phyloP scores from a whole-genome alignment of 129 eudicot species.

The Ambrosia trifida region DNA sequence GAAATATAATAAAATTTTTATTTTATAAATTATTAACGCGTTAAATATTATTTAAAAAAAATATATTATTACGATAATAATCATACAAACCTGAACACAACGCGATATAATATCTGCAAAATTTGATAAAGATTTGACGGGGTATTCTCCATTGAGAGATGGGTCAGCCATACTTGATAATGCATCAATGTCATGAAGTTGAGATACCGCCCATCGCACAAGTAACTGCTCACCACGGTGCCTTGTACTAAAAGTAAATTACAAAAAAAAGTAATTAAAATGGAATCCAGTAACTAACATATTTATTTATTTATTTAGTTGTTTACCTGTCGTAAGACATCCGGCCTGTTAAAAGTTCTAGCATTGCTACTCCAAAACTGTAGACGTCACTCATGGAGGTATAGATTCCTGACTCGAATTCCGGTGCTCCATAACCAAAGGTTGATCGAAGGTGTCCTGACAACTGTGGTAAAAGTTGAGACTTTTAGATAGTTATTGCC shows the following conservation, averaged over 20 bases:
- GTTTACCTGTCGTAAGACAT: too few relatives aligned
- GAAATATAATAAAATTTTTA: too few relatives aligned
- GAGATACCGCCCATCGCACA: conserved; percentile 94
- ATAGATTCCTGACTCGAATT: too few relatives aligned
- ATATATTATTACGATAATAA: not conserved
- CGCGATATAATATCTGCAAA: conserved; percentile 90
- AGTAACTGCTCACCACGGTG: conserved; percentile 84
- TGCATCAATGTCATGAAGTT: conserved; percentile 90
- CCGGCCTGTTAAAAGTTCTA: too few relatives aligned
- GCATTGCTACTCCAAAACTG: too few relatives aligned
- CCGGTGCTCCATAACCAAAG: too few relatives aligned
- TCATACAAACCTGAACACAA: conserved; percentile 64
- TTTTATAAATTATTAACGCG: not conserved
- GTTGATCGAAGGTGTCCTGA: too few relatives aligned
- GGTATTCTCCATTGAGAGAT: conserved; percentile 69
- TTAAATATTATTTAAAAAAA: not conserved
- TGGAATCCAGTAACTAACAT: not conserved
- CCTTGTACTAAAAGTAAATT: conserved; percentile 44
- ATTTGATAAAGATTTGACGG: conserved; percentile 69
- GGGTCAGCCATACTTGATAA: conserved; percentile 92
- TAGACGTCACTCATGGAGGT: too few relatives aligned
- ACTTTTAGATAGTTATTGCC: too few relatives aligned
- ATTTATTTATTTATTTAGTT: not conserved
- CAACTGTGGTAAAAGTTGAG: too few relatives aligned
- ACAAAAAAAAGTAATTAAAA: not conserved